Conservation (phyloP, 2,329 filamentous ascomycete genomes). For the Cytospora piceicola region DNA sequence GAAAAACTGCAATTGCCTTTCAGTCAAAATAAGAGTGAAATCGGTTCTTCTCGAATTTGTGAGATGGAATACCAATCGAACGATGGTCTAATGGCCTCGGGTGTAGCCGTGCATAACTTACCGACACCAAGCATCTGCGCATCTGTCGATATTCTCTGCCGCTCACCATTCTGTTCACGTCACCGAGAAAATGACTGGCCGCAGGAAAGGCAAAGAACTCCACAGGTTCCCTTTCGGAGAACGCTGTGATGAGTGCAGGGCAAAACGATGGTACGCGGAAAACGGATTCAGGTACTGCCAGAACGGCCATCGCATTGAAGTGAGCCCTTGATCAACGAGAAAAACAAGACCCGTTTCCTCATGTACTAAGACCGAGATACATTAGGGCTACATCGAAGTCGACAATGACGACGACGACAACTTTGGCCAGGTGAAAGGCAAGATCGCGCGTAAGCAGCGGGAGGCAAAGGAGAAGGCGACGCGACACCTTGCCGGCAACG, state of each 20-base stretch:
- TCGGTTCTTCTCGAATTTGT: neutral
- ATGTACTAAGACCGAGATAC: slow-evolving; percentile 6
- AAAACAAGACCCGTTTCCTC: neutral
- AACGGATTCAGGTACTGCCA: slow-evolving; percentile 80
- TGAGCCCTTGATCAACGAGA: slow-evolving; percentile 41
- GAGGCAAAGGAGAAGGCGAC: slow-evolving; percentile 57
- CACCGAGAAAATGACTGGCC: slow-evolving; percentile 44
- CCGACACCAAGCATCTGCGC: neutral
- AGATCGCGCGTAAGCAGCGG: slow-evolving; percentile 59
- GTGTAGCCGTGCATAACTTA: slow-evolving; percentile 14
- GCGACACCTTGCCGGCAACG: slow-evolving; percentile 64
- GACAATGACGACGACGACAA: slow-evolving; percentile 69
- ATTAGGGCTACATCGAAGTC: slow-evolving; percentile 58
- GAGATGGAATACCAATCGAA: neutral
- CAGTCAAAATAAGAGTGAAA: neutral
- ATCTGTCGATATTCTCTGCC: neutral
- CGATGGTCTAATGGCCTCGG: neutral
- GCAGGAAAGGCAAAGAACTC: slow-evolving; percentile 44
- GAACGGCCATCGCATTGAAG: slow-evolving; percentile 79
- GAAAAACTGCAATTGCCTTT: neutral
- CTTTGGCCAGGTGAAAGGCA: slow-evolving; percentile 61
- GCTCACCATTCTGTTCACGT: neutral
- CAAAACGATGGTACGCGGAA: slow-evolving; percentile 71
- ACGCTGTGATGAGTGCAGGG: slow-evolving; percentile 68
- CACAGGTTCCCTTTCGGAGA: slow-evolving; percentile 58